These are phyloP conservation scores for Zea luxurians DNA, from an alignment of 176 grass and related monocot species.

Conservation along the genomic window DNA sequence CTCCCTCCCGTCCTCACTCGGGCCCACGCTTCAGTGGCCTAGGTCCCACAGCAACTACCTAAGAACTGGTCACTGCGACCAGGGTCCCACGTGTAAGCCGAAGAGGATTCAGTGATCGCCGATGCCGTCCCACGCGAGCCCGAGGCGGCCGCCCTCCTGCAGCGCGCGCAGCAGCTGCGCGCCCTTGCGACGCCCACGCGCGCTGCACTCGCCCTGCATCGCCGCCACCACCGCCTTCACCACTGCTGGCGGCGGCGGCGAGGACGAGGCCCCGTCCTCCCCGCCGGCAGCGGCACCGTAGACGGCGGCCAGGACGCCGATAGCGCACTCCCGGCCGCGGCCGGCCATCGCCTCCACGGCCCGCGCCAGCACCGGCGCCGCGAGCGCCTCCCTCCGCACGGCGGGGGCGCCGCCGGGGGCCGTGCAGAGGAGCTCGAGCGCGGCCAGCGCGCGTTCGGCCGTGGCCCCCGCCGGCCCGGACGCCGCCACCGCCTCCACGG, in stretches of 20 bases:
- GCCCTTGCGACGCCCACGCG: constrained; percentile 73
- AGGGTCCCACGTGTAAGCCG: neutral
- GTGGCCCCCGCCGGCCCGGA: constrained; percentile 71
- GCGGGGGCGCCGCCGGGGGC: constrained; percentile 50
- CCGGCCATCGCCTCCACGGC: constrained; percentile 68
- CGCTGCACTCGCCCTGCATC: constrained; percentile 92
- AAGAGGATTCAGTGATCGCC: constrained; percentile 31
- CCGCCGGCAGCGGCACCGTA: constrained; percentile 40
- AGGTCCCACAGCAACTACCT: neutral
- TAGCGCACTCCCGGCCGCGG: constrained; percentile 72
- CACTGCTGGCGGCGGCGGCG: constrained; percentile 63
- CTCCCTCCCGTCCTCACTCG: neutral
- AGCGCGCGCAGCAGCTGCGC: constrained; percentile 76
- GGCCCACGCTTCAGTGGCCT: constrained; percentile 1
- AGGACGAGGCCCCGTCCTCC: neutral
- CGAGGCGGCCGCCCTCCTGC: constrained; percentile 73
- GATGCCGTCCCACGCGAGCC: constrained; percentile 80
- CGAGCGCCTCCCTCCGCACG: constrained; percentile 52
- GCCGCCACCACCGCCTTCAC: constrained; percentile 75
- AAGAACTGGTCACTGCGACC: neutral
- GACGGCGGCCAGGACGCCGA: constrained; percentile 79
- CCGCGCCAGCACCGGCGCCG: constrained; percentile 47
- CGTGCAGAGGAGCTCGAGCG: constrained; percentile 88
- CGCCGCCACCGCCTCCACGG: constrained; percentile 63
- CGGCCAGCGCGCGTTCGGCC: constrained; percentile 78